These are phyloP conservation scores for Thozetella sp. DNA, from an alignment of 495 filamentous ascomycete species.

Conservation along the genomic window DNA sequence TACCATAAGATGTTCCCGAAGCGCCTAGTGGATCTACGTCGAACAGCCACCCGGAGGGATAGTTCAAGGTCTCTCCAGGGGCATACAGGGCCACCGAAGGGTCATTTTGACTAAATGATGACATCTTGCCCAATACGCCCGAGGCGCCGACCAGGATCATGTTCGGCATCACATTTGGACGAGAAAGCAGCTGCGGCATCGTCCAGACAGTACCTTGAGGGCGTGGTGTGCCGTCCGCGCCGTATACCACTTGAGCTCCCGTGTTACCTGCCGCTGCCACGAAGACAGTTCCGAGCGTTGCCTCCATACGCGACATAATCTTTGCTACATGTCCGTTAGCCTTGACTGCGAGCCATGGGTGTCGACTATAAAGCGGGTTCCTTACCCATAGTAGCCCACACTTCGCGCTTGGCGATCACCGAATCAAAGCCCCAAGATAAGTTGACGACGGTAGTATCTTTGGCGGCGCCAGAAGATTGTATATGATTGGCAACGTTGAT, in stretches of 20 bases:
- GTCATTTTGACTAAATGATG: background rate
- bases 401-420: no score
- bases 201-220: no score
- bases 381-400: background rate
- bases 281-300: background rate
- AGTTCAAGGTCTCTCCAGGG: background rate
- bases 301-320: background rate
- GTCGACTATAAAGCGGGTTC: background rate
- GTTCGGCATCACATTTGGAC: background rate
- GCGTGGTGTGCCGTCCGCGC: no score
- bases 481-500: slow-evolving; percentile 40
- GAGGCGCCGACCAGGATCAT: background rate
- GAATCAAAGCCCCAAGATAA: slow-evolving; percentile 48
- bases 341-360: background rate
- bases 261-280: background rate
- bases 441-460: slow-evolving; percentile 44
- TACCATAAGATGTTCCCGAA: background rate
- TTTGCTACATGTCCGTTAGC: background rate
- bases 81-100: background rate
- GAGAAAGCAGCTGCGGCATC: background rate
- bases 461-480: slow-evolving; percentile 50
- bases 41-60: background rate
- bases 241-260: no score
- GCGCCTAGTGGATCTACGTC: background rate
- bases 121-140: background rate